A percentile compares a stretch with the other conserved stretches of the same genome.
These are phyloP conservation scores for Fraxinus cuspidata DNA, from an alignment of 257 asterid genomes.

Conservation along the genomic window DNA sequence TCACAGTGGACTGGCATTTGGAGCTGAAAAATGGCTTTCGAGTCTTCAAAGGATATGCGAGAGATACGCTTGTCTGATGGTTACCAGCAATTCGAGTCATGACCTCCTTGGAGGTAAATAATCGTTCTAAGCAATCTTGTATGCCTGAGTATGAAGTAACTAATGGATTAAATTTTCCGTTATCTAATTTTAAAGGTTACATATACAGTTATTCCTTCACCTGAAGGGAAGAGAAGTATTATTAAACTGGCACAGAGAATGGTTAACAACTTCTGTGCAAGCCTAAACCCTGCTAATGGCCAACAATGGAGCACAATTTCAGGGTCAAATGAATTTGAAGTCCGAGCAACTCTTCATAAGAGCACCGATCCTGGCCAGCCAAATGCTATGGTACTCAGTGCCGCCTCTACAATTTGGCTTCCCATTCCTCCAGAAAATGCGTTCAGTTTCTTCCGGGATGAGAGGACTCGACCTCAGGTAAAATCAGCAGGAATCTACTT, in stretches of 20 bases:
- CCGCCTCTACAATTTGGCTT: constrained; percentile 94
- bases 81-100: constrained; percentile 54
- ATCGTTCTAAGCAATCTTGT: no score
- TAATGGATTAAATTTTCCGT: neutral
- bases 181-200: neutral
- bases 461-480: constrained; percentile 81
- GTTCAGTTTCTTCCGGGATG: constrained; percentile 77
- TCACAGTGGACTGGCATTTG: constrained; percentile 76
- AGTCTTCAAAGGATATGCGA: constrained; percentile 81
- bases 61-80: constrained; percentile 80
- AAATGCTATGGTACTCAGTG: constrained; percentile 77
- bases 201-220: constrained; percentile 60
- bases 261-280: constrained; percentile 81
- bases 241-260: constrained; percentile 89
- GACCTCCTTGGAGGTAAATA: constrained; percentile 79
- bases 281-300: constrained; percentile 70
- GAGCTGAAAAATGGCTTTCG: constrained; percentile 91
- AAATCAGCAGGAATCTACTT: neutral
- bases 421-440: constrained; percentile 71
- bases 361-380: constrained; percentile 85
- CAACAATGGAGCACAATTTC: constrained; percentile 79
- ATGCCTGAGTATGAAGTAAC: neutral
- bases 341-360: constrained; percentile 72
- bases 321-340: constrained; percentile 68
- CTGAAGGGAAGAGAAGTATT: constrained; percentile 89